Evolutionary conservation across 495 filamentous ascomycete species (phyloP), one percentile per base, ranked within the genome.

Genomic region (Lasiosphaeria ovina): DNA sequence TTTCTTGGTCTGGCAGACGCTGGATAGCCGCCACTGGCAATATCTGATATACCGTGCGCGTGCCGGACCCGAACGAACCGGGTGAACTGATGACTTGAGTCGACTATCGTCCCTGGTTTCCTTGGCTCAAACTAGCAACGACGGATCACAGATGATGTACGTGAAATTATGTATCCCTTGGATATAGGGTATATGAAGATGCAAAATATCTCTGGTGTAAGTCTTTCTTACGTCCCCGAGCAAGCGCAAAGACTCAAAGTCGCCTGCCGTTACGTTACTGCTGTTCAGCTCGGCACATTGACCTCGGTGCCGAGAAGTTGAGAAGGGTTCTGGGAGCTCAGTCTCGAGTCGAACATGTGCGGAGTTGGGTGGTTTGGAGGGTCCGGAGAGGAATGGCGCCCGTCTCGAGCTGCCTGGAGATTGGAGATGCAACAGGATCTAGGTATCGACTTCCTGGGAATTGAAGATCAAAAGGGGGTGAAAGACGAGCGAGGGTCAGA

Each of bases 191-290:
- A 17, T 24, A 8, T 35, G 9, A 54, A 35, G 54, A 48, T 52
- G 48, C 63, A 44, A 51, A 47, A 7, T 47, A 11, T 47, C 45
- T 56, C 60, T 56, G 31, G 35, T 50, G 54, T 65, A 78, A 83
- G 81, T 81, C 81, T 83, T 83, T 83, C 79, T 80, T 64, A 68
- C 70, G 69, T 70, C 73, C 75, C 77, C 71, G 55, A 79, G 74
- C 77, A 80, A 83, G 79, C 81, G 81, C 81, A 83, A 83, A 83
- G 81, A 83, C 81, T 79, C 72, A 64, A 83, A 83, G 81, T 83
- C 81, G 81, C 79, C 67, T 78, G 78, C 75, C 62, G 66, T 56
- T 49, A 60, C 63, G 54, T 66, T 74, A 73, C 68, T 70, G 69
- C 58, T 60, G 65, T 63, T 31, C 60, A 57, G 54, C 55, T 64